Conservation (phyloP, 73 alveolate species). For the Blepharisma stoltei region DNA sequence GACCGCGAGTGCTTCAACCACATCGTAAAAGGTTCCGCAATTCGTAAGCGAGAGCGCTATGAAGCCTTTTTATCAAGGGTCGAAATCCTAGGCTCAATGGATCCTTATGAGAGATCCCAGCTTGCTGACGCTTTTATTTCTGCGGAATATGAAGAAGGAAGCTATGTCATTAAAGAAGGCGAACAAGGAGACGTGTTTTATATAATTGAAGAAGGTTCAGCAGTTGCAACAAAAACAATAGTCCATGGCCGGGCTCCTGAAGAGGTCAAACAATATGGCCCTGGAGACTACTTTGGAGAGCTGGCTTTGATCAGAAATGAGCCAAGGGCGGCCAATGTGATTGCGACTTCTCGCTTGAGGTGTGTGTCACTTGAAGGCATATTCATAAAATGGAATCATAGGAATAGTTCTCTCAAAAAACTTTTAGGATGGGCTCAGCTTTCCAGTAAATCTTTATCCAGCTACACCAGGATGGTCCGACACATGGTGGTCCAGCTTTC, state of each 20-base stretch:
- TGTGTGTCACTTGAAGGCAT: constrained; percentile 70
- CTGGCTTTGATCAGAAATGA: constrained; percentile 88
- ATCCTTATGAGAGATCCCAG: constrained; percentile 79
- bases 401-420: constrained; percentile 74
- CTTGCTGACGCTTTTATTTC: constrained; percentile 84
- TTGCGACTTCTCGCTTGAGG: constrained; percentile 45
- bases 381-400: too few species aligned
- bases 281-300: constrained; percentile 97
- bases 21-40: constrained; percentile 76
- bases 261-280: constrained; percentile 70
- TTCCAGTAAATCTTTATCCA: too few species aligned
- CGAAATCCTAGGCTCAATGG: constrained; percentile 73
- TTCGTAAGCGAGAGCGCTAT: constrained; percentile 82
- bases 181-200: constrained; percentile 91
- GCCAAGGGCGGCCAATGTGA: constrained; percentile 94
- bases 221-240: constrained; percentile 77
- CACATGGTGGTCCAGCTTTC: too few species aligned
- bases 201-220: constrained; percentile 83
- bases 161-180: constrained; percentile 73
- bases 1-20: constrained; percentile 72
- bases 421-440: too few species aligned
- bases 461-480: too few species aligned
- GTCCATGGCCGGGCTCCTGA: constrained; percentile 59
- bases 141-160: constrained; percentile 55
- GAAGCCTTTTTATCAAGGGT: constrained; percentile 66